Conservation (phyloP, 2,329 filamentous ascomycete genomes). For the Simplicillium sp. region DNA sequence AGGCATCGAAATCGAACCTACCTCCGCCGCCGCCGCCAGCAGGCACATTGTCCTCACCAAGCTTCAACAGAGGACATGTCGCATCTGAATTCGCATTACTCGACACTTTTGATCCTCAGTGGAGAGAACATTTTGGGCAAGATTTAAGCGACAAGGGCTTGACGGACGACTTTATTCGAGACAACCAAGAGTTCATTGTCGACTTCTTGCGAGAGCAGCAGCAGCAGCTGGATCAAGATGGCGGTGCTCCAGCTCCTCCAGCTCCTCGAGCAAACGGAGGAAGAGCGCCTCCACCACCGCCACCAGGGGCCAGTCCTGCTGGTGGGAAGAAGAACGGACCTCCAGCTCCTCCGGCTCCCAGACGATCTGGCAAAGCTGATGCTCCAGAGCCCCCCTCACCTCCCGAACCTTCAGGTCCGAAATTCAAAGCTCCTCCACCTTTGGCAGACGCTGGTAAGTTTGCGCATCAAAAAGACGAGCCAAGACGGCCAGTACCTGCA, state of each 20-base stretch:
- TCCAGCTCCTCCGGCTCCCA: conserved; percentile 48
- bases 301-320: conserved; percentile 14
- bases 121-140: conserved; percentile 57
- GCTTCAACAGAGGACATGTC: conserved; percentile 32
- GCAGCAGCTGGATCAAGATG: conserved; percentile 20
- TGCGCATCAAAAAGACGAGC: conserved; percentile 41
- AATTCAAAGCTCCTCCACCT: conserved; percentile 79
- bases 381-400: conserved; percentile 38
- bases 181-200: conserved; percentile 61
- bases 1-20: conserved; percentile 38
- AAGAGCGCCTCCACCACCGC: conserved; percentile 25
- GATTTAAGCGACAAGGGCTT: conserved; percentile 53
- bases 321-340: conserved; percentile 28
- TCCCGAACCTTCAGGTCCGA: conserved; percentile 32
- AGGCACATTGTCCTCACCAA: conserved; percentile 32
- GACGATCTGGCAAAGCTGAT: conserved; percentile 47
- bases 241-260: conserved; percentile 16
- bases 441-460: conserved; percentile 85
- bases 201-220: conserved; percentile 53
- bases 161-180: conserved; percentile 56
- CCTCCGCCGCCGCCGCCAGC: conserved; percentile 24
- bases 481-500: conserved; percentile 15
- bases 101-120: conserved; percentile 55
- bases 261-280: conserved; percentile 18
- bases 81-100: conserved; percentile 51